Conservation (phyloP, 2,329 filamentous ascomycete species). For the Botrytis elliptica region DNA sequence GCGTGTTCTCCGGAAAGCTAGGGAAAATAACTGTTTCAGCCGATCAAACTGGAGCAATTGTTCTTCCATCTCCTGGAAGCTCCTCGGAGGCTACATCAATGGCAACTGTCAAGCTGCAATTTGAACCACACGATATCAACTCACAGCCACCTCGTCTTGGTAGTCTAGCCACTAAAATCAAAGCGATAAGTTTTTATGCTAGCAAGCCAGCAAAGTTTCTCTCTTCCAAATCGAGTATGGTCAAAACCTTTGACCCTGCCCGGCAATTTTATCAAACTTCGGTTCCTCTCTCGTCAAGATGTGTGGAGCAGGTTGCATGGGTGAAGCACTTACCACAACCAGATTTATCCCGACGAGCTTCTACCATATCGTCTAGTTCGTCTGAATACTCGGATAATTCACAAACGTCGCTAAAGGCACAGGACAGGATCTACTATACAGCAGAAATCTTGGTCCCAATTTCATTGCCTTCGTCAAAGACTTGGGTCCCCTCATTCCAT, state of each 20-base stretch:
- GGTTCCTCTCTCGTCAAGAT: constrained; percentile 36
- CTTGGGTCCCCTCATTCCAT: constrained; percentile 68
- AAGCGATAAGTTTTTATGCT: constrained; percentile 34
- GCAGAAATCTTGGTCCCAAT: constrained; percentile 63
- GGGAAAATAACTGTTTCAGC: constrained; percentile 38
- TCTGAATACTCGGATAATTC: constrained; percentile 31
- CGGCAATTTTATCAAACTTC: constrained; percentile 33
- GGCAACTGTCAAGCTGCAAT: constrained; percentile 37
- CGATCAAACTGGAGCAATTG: constrained; percentile 35
- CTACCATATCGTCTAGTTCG: constrained; percentile 34
- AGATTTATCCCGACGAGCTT: constrained; percentile 30
- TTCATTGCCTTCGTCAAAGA: constrained; percentile 57
- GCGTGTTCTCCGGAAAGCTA: constrained; percentile 39
- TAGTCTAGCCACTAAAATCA: constrained; percentile 37
- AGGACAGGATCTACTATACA: constrained; percentile 48
- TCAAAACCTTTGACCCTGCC: constrained; percentile 29
- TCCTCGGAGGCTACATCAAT: constrained; percentile 30
- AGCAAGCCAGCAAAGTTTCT: constrained; percentile 28
- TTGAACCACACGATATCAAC: constrained; percentile 34
- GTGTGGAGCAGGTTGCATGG: constrained; percentile 38
- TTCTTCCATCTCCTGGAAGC: constrained; percentile 32
- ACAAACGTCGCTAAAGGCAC: constrained; percentile 16
- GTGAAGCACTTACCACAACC: constrained; percentile 31
- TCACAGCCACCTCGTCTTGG: constrained; percentile 37
- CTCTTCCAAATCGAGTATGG: constrained; percentile 27